Evolutionary conservation across 179 eudicot genomes (phyloP).

Genomic region (Sideroxylon spinosum): DNA sequence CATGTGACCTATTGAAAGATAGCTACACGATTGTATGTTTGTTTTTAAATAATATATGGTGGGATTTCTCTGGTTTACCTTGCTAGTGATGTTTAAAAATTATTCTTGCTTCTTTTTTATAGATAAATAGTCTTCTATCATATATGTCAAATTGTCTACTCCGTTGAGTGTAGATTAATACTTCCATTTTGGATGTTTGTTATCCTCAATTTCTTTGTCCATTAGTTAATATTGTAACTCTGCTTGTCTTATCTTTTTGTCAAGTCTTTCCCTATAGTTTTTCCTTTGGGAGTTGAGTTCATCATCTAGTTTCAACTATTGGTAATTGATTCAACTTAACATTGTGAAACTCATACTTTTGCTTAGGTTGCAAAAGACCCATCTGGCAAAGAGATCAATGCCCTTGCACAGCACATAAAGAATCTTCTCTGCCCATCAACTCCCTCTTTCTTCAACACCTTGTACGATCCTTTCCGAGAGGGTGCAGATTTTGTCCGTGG

Average conservation of each 20-base stretch:
- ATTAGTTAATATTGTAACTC: neutral
- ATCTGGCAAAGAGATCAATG: slow-evolving; percentile 25
- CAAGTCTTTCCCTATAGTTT: neutral
- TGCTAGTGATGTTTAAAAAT: neutral
- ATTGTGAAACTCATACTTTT: neutral
- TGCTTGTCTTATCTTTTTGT: neutral
- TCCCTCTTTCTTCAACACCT: slow-evolving; percentile 30
- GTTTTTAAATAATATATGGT: no score
- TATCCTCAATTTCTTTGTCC: neutral
- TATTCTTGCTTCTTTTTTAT: neutral
- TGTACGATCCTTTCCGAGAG: slow-evolving; percentile 27
- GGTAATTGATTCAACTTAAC: neutral
- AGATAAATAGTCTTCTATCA: no score
- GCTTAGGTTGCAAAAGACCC: slow-evolving; percentile 31
- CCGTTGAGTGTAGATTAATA: neutral
- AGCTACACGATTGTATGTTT: neutral
- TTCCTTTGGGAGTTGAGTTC: neutral
- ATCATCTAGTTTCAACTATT: neutral
- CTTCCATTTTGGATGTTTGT: neutral
- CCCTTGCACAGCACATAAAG: slow-evolving; percentile 30
- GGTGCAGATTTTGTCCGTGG: slow-evolving; percentile 32
- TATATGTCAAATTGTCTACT: neutral
- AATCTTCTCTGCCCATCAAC: slow-evolving; percentile 30
- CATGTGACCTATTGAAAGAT: neutral
- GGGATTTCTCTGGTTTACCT: neutral